Conservation (phyloP, 2,329 filamentous ascomycete species). For the Aspergillus melleus region DNA sequence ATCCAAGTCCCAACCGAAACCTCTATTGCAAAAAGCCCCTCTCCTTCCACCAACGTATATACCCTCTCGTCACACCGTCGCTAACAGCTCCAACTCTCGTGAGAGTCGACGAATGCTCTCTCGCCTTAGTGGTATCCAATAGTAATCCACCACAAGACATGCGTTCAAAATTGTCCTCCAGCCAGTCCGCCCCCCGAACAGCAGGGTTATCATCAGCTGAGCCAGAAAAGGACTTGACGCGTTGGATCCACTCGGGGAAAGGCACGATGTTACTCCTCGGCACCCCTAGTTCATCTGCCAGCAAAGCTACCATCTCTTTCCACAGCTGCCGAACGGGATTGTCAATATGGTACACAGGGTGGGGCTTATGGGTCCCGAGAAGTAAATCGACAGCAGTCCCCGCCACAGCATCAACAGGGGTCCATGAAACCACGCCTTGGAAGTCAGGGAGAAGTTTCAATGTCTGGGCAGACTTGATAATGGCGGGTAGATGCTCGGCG, state of each 20-base stretch:
- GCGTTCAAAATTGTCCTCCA: conserved; percentile 35
- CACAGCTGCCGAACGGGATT: conserved; percentile 47
- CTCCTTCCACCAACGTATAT: conserved; percentile 14
- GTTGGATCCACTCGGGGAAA: conserved; percentile 43
- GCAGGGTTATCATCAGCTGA: conserved; percentile 32
- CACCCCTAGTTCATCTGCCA: conserved; percentile 37
- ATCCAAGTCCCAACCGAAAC: background rate
- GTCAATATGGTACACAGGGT: conserved; percentile 48
- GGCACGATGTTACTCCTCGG: conserved; percentile 34
- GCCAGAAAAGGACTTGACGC: conserved; percentile 29
- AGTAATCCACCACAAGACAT: conserved; percentile 51
- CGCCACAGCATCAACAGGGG: conserved; percentile 47
- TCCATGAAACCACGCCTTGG: conserved; percentile 46
- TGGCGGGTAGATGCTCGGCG: conserved; percentile 51
- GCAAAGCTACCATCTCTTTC: conserved; percentile 35
- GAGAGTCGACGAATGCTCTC: conserved; percentile 36
- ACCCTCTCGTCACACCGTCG: conserved; percentile 10
- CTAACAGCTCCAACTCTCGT: conserved; percentile 6
- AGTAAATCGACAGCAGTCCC: conserved; percentile 36
- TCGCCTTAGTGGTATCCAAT: conserved; percentile 36
- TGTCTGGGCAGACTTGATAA: conserved; percentile 53
- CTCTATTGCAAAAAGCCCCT: conserved; percentile 5
- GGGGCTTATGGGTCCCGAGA: conserved; percentile 13
- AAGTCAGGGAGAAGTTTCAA: conserved; percentile 46
- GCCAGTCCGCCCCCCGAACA: conserved; percentile 29